Percentiles rank a stretch among this genome's conserved stretches.
These are phyloP conservation scores for Aspergillus panamensis DNA, from an alignment of 495 filamentous ascomycete species.

Conservation along the genomic window DNA sequence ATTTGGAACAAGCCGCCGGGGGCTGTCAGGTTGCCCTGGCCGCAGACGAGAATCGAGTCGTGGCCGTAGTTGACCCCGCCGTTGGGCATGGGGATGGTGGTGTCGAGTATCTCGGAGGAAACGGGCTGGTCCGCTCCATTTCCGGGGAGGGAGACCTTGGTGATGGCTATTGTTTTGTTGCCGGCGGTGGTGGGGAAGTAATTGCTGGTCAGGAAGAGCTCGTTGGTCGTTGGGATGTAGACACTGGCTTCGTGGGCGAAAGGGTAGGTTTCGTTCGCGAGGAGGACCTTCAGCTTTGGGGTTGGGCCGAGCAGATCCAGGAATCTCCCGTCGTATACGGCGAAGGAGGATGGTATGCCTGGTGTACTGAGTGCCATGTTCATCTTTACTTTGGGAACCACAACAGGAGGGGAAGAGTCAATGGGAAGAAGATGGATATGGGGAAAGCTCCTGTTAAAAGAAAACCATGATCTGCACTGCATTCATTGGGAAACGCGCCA, in stretches of 20 bases:
- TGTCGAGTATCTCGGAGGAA: constrained; percentile 19
- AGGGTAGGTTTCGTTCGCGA: constrained; percentile 34
- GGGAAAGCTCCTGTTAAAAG: too few species aligned
- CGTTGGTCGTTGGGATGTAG: constrained; percentile 43
- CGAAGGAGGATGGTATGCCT: too few species aligned
- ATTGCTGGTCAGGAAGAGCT: constrained; percentile 60
- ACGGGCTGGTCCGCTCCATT: constrained; percentile 21
- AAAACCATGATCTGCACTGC: too few species aligned
- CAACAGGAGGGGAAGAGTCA: too few species aligned
- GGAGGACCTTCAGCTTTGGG: too few species aligned
- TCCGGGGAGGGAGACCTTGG: too few species aligned
- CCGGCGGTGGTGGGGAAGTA: constrained; percentile 1
- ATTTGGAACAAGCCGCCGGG: constrained; percentile 53
- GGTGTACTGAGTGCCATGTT: too few species aligned
- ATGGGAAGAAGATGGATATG: too few species aligned
- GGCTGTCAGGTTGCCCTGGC: constrained; percentile 44
- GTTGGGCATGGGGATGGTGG: constrained; percentile 51
- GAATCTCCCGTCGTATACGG: too few species aligned
- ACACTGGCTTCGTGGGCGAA: constrained; percentile 62
- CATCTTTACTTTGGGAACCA: too few species aligned
- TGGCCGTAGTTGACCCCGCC: constrained; percentile 48
- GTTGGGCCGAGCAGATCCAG: too few species aligned
- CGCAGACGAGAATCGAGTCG: constrained; percentile 45
- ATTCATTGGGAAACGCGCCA: too few species aligned
- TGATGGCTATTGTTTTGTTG: constrained; percentile 33